phyloP scores from a whole-genome alignment of 2,329 filamentous ascomycete species.

The Colletotrichum cordylinicola region DNA sequence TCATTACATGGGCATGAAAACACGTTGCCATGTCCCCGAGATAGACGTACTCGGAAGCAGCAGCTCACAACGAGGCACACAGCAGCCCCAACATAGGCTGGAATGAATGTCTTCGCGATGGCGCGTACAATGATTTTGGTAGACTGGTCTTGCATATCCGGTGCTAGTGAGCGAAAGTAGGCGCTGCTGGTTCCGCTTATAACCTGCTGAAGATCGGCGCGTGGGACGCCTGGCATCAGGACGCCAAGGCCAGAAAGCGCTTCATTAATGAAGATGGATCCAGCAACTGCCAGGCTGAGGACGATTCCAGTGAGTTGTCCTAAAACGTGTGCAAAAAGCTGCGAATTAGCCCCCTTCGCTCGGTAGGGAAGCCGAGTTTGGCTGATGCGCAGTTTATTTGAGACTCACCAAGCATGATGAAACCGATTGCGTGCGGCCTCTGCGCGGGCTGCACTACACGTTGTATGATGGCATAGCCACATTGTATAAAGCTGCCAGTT shows the following conservation, averaged over 20 bases:
- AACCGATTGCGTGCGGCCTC: constrained; percentile 37
- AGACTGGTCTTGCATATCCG: background rate
- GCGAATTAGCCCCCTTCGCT: background rate
- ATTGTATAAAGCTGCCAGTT: constrained; percentile 37
- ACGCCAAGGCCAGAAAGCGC: background rate
- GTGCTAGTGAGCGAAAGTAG: background rate
- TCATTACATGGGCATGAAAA: no score
- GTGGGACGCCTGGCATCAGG: background rate
- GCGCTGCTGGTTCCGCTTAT: background rate
- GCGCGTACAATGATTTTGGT: background rate
- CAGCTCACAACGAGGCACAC: background rate
- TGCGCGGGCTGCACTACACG: constrained; percentile 33
- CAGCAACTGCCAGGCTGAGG: background rate
- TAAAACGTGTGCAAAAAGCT: background rate
- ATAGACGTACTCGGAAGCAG: background rate
- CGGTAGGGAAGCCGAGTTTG: background rate
- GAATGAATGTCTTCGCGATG: background rate
- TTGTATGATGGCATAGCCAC: constrained; percentile 38
- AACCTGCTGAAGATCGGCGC: background rate
- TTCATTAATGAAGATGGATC: background rate
- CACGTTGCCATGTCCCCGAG: no score
- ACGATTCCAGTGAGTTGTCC: background rate
- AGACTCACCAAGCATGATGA: constrained; percentile 28
- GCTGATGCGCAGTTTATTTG: background rate
- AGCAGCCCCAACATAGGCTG: background rate